Conservation (phyloP, 805 yeast species). For the Maudiozyma saulgeensis region DNA sequence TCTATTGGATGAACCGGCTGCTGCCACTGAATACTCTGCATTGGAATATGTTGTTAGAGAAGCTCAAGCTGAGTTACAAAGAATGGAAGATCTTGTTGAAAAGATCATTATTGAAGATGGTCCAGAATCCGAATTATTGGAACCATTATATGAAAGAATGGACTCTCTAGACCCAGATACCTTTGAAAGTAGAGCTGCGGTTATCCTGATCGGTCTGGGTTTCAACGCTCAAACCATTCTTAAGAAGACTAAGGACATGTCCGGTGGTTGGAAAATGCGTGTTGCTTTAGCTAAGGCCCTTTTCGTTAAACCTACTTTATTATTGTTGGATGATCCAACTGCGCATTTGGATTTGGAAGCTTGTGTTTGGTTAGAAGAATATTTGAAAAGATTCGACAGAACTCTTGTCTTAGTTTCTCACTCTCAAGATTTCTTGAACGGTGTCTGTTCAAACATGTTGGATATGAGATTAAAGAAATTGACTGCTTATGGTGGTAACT, state of each 20-base stretch:
- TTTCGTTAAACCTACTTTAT: conserved; percentile 92
- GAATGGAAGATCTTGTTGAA: conserved; percentile 86
- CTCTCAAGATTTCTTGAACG: conserved; percentile 98
- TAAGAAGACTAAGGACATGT: conserved; percentile 96
- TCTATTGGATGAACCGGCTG: conserved; percentile 95
- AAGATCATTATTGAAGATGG: conserved; percentile 83
- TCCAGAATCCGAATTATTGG: conserved; percentile 81
- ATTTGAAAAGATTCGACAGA: conserved; percentile 87
- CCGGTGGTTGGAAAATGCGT: conserved; percentile 99
- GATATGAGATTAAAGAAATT: conserved; percentile 87
- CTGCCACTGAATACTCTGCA: conserved; percentile 83
- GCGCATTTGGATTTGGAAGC: conserved; percentile 99
- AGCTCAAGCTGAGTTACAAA: conserved; percentile 86
- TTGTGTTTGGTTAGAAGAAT: conserved; percentile 99
- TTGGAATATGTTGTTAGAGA: conserved; percentile 93
- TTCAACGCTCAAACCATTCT: conserved; percentile 78
- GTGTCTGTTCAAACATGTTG: conserved; percentile 96
- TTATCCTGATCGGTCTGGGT: conserved; percentile 94
- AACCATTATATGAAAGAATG: conserved; percentile 86
- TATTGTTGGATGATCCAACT: conserved; percentile 95
- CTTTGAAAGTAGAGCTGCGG: conserved; percentile 92
- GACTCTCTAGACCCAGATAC: conserved; percentile 94
- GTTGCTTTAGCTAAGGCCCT: conserved; percentile 96
- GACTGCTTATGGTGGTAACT: conserved; percentile 89
- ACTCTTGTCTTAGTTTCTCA: conserved; percentile 91